Evolutionary conservation across 495 filamentous ascomycete genomes (phyloP), one percentile per base, ranked within the genome.

Genomic region (Chaetomium fimeti): DNA sequence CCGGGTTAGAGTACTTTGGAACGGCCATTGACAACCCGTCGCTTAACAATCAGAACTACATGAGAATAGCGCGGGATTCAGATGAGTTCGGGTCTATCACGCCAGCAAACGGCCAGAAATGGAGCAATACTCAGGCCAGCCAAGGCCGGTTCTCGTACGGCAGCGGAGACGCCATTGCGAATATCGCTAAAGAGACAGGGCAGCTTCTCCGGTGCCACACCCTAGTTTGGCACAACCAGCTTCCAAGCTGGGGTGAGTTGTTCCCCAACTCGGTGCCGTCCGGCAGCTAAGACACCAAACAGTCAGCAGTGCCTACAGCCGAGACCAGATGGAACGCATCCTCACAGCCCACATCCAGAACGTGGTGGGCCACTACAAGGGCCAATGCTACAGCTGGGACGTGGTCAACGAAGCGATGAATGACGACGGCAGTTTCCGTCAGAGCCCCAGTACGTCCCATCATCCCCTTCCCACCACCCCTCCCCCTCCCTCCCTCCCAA

Each of bases 151-250:
- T 87, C 69, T 76, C 72, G 15, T 86, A 76, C 64, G 72, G 73
- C 11, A 73, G 72, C 0, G 83, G 80, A 16, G 80, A 84, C 60
- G 72, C 71, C 25, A 73, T 87, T 65, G 75, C 79, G 13, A 65
- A 78, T 45, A 67, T 83, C 29, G 83, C 85, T 0, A 67, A 77
- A 57, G 69, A 70, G 40, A 81, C 84, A 55, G 77, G 78, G 18
- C 79, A 86, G 69, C 68, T 77, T 20, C 61, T 87, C 40, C 70
- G 83, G 24, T 85, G 83, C 47, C 83, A 87, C 64, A 86, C 78
- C 12, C 69, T 87, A 20, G 82, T 86, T 0, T 88, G 83, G 84
- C 76, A 86, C 64, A 78, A 76, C 25, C 83, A 88, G 60, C 25
- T 68, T 86, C 82, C 85, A 2, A 76, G 64, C 57, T 87, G 82